A percentile compares a stretch with the other conserved stretches of the same genome.
Evolutionary conservation across 2,329 filamentous ascomycete genomes (phyloP).

Genomic region (Chrysosporium keratinophilum): DNA sequence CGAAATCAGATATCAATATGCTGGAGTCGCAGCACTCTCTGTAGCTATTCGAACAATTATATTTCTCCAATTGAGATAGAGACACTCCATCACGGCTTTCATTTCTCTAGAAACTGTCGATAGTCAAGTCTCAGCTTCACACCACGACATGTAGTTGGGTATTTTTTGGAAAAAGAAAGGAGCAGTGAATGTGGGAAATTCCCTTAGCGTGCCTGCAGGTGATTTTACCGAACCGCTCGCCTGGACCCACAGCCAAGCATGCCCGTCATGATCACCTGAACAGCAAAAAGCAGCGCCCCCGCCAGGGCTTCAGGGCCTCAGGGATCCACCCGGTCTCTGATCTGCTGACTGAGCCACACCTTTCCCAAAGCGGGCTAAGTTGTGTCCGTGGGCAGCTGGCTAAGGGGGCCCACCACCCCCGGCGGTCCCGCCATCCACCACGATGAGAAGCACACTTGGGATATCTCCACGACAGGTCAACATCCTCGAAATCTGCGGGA

Average conservation of each 20-base stretch:
- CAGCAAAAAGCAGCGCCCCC: not conserved
- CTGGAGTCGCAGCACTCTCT: not conserved
- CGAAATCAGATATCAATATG: not conserved
- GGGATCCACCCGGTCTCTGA: not conserved
- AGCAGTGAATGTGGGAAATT: not conserved
- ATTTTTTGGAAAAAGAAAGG: not conserved
- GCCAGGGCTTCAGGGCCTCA: not conserved
- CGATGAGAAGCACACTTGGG: too few relatives aligned
- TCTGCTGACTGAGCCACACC: constrained; percentile 4
- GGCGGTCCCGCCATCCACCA: not conserved
- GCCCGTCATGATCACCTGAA: constrained; percentile 12
- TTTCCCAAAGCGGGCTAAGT: not conserved
- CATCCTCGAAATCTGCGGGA: too few relatives aligned
- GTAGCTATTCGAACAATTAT: too few relatives aligned
- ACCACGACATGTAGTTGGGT: too few relatives aligned
- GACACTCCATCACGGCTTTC: too few relatives aligned
- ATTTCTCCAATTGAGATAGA: too few relatives aligned
- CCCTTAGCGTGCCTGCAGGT: not conserved
- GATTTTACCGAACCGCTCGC: not conserved
- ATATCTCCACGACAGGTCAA: too few relatives aligned
- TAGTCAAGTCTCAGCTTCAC: too few relatives aligned
- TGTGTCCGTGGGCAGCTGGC: not conserved
- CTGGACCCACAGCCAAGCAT: not conserved
- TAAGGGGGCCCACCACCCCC: not conserved
- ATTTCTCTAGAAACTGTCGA: too few relatives aligned